Evolutionary conservation across 345 rosid species (phyloP).

Genomic region (Kernera saxatilis): DNA sequence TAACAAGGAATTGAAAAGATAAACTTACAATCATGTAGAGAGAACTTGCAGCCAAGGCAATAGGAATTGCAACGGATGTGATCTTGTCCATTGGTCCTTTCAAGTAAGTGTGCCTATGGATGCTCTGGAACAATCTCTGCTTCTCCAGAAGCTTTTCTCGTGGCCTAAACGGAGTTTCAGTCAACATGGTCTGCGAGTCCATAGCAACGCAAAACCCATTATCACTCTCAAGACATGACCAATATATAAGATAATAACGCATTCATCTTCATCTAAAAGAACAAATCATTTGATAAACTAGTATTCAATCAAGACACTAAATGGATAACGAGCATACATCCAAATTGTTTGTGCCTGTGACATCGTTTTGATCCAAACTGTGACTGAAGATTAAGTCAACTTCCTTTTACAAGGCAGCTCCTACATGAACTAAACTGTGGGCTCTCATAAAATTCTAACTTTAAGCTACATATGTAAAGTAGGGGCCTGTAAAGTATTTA

Average conservation of each 20-base stretch:
- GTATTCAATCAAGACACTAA: neutral
- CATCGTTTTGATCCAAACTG: no score
- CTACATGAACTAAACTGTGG: neutral
- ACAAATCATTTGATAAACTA: neutral
- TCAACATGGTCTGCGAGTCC: slow-evolving; percentile 42
- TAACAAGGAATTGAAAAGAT: neutral
- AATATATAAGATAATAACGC: neutral
- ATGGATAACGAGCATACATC: no score
- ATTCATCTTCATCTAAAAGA: neutral
- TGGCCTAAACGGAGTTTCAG: slow-evolving; percentile 77
- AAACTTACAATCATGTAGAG: slow-evolving; percentile 69
- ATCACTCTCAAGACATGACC: neutral
- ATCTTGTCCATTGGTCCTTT: slow-evolving; percentile 81
- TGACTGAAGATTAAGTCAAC: neutral
- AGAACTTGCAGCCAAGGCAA: slow-evolving; percentile 54
- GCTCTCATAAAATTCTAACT: neutral
- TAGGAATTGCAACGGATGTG: slow-evolving; percentile 84
- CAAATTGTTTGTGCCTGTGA: no score
- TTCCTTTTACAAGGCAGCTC: neutral
- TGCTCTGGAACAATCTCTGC: slow-evolving; percentile 71
- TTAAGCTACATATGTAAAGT: neutral
- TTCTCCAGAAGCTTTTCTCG: slow-evolving; percentile 77
- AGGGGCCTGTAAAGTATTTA: no score
- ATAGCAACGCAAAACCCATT: neutral
- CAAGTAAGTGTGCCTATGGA: slow-evolving; percentile 73